These are phyloP conservation scores for Kwoniella bestiolae DNA, from an alignment of 768 basidiomycete genomes.

Conservation along the genomic window DNA sequence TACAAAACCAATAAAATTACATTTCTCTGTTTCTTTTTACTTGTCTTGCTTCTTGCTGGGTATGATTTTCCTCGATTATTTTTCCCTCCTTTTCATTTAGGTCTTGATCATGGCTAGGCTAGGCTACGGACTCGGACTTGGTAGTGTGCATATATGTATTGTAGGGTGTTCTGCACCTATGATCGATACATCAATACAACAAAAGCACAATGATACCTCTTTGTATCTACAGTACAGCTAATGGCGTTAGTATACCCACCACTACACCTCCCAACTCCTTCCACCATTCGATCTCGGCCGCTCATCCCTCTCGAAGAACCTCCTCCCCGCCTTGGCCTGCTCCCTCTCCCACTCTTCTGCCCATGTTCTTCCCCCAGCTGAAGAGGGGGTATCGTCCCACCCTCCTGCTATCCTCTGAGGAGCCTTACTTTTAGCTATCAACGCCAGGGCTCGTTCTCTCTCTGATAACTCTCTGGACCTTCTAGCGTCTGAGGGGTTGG, in stretches of 20 bases:
- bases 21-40: not conserved
- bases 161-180: too few species aligned
- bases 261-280: slow-evolving; percentile 34
- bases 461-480: slow-evolving; percentile 41
- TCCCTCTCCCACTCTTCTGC: slow-evolving; percentile 47
- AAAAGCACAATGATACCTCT: too few species aligned
- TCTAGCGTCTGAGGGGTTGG: slow-evolving; percentile 33
- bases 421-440: slow-evolving; percentile 42
- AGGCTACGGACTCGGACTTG: too few species aligned
- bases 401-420: not conserved
- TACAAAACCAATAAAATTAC: not conserved
- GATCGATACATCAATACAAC: too few species aligned
- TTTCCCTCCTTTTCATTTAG: not conserved
- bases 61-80: too few species aligned
- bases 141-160: not conserved
- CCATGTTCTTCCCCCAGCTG: slow-evolving; percentile 36
- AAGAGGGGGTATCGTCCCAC: slow-evolving; percentile 49
- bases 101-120: not conserved
- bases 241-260: too few species aligned
- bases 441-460: slow-evolving; percentile 48
- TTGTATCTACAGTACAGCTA: too few species aligned
- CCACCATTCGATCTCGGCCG: slow-evolving; percentile 3
- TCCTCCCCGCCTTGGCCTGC: slow-evolving; percentile 43
- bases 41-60: not conserved
- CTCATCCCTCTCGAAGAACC: slow-evolving; percentile 38